Evolutionary conservation across 169 alveolate species (phyloP), one percentile per base, ranked within the genome.

Genomic region (Babesia sp.): DNA sequence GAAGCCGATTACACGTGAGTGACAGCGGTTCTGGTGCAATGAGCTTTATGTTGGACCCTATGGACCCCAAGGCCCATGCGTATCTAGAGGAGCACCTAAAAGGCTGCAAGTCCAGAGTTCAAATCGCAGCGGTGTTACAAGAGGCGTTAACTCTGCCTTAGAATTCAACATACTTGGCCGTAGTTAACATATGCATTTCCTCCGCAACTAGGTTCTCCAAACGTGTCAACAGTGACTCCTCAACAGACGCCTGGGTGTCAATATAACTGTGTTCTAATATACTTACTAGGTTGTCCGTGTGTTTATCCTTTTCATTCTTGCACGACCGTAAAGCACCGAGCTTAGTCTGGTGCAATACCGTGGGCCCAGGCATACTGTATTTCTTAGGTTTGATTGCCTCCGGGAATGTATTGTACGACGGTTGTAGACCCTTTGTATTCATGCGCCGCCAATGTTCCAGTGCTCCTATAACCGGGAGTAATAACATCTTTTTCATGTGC

Each of bases 171-270:
- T 0, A 3, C 26, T 55, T 58, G 20, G 56, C 31, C 1, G 79
- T 24, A 11, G 63, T 59, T 2, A 72, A 64, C 74, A 72, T 72
- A 1, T 72, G 58, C 83, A 72, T 72, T 24, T 72, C 83, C 48
- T 72, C 71, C 18, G 64, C 64, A 22, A 72, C 74, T n/a, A 72
- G 75, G 51, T 45, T 42, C 24, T 72, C 83, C 29, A 72, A 64
- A 18, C 83, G 72, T 33, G 60, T 8, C 18, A 72, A 76, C 57
- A 72, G 66, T 24, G 83, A 53, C 63, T 64, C 71, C 66, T 72
- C 83, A 18, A 61, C 83, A 18, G 29, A 31, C 16, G 36, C 68
- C 70, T 69, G 57, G 3, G 57, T 12, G 8, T 9, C 11, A 11
- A 29, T 68, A 28, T n/a, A 36, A n/a, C 6, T 1, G 2, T 39